Percentiles rank a stretch among this genome's conserved stretches.
Conservation (phyloP, 305 asterid species). For the Stenogyne calaminthoides region DNA sequence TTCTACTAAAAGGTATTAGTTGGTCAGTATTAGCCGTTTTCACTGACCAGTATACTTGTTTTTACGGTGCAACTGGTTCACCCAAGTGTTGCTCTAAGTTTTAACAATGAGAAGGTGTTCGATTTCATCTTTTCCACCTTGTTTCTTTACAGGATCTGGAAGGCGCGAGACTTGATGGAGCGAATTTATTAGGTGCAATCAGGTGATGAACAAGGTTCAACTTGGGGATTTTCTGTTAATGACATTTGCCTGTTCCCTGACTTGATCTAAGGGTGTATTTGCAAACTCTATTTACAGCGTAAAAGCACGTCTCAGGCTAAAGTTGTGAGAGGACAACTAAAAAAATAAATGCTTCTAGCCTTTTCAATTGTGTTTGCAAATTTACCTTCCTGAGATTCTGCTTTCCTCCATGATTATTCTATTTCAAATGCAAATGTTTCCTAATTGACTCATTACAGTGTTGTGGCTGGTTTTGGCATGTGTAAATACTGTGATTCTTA, state of each 20-base stretch:
- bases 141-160: slow-evolving; percentile 58
- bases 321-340: too few relatives aligned
- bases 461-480: not conserved
- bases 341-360: too few relatives aligned
- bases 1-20: too few relatives aligned
- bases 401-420: not conserved
- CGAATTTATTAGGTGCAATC: slow-evolving; percentile 79
- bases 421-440: not conserved
- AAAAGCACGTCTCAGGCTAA: too few relatives aligned
- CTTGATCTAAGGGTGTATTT: not conserved
- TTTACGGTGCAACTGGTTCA: too few relatives aligned
- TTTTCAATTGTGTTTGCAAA: too few relatives aligned
- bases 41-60: too few relatives aligned
- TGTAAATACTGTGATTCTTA: slow-evolving; percentile 9
- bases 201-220: slow-evolving; percentile 41
- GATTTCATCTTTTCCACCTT: not conserved
- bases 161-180: slow-evolving; percentile 89
- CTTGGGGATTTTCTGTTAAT: slow-evolving; percentile 17
- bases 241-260: slow-evolving; percentile 10
- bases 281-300: too few relatives aligned
- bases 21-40: too few relatives aligned
- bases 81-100: too few relatives aligned
- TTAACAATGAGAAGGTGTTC: not conserved
- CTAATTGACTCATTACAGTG: not conserved
- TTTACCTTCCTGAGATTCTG: slow-evolving; percentile 24